phyloP scores from a whole-genome alignment of 129 eudicot species.

The Silybum marianum region DNA sequence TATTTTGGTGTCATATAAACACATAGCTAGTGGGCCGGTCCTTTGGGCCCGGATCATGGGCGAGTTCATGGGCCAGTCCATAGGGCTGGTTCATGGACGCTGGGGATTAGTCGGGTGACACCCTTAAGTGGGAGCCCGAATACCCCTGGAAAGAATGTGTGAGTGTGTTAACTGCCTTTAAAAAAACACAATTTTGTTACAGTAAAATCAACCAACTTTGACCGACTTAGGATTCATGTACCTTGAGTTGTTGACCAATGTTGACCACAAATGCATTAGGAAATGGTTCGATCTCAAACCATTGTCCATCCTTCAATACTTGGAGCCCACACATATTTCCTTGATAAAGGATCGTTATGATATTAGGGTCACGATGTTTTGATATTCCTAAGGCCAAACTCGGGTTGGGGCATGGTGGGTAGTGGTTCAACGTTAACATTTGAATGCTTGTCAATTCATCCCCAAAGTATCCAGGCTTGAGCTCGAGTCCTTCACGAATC shows the following conservation, averaged over 20 bases:
- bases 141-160: too few relatives aligned
- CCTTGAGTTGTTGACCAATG: not conserved
- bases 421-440: slow-evolving; percentile 39
- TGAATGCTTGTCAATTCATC: slow-evolving; percentile 35
- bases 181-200: not conserved
- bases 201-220: not conserved
- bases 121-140: too few relatives aligned
- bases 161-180: too few relatives aligned
- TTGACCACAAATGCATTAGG: not conserved
- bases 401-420: slow-evolving; percentile 77
- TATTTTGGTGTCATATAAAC: too few relatives aligned
- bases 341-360: slow-evolving; percentile 42
- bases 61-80: too few relatives aligned
- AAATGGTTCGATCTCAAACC: slow-evolving; percentile 39
- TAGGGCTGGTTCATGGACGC: too few relatives aligned
- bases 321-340: slow-evolving; percentile 51
- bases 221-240: not conserved
- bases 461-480: slow-evolving; percentile 42
- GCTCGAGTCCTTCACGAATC: slow-evolving; percentile 58
- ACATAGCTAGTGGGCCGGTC: too few relatives aligned
- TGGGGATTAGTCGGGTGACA: too few relatives aligned
- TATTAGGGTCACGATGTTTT: slow-evolving; percentile 48
- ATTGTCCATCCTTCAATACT: slow-evolving; percentile 38
- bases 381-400: slow-evolving; percentile 49
- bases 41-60: too few relatives aligned